These are phyloP conservation scores for Medicago truncatula DNA, from an alignment of 306 rosid genomes.

Conservation along the genomic window MtrunA17r5.0-ANR NC_053045.1:40930501-40931000, in stretches of 20 bases:
- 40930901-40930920: conserved; percentile 89
- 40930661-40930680: conserved; percentile 71
- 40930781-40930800: conserved; percentile 10
- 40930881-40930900: conserved; percentile 85
- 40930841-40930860: conserved; percentile 62
- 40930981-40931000: conserved; percentile 19
- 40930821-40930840: conserved; percentile 41
- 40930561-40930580: conserved; percentile 49
- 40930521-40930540: conserved; percentile 32
- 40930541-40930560: conserved; percentile 23
- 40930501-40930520: conserved; percentile 25
- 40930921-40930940: conserved; percentile 59
- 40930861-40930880: conserved; percentile 79
- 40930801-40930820: conserved; percentile 36
- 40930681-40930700: conserved; percentile 89
- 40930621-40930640: conserved; percentile 96
- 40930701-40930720: conserved; percentile 25
- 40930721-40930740: conserved; percentile 19
- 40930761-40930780: conserved; percentile 25
- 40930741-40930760: conserved; percentile 22
- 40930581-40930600: conserved; percentile 69
- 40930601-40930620: conserved; percentile 91
- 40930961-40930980: conserved; percentile 47
- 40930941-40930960: conserved; percentile 75
- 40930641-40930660: conserved; percentile 63